A percentile compares a stretch with the other conserved stretches of the same genome.
phyloP scores from a whole-genome alignment of 129 eudicot genomes.

The Flaveria linearis region DNA sequence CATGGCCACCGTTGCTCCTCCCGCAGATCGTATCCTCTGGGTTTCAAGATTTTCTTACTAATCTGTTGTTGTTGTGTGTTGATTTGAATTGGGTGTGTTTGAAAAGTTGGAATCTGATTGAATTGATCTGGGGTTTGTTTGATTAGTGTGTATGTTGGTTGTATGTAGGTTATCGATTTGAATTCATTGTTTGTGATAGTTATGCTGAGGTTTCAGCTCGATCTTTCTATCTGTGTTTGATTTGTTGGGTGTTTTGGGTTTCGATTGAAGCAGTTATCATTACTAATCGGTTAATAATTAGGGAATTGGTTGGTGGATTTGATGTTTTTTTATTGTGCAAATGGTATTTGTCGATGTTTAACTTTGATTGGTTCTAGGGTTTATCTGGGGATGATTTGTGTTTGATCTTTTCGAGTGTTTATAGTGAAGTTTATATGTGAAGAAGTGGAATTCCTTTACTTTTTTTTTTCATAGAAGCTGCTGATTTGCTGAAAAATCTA shows the following conservation, averaged over 20 bases:
- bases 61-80: not conserved
- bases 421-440: not conserved
- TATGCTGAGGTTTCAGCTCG: not conserved
- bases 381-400: not conserved
- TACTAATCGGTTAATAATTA: not conserved
- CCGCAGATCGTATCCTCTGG: conserved; percentile 72
- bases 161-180: not conserved
- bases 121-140: conserved; percentile 8
- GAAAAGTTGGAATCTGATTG: not conserved
- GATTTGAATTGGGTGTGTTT: not conserved
- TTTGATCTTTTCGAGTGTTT: not conserved
- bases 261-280: not conserved
- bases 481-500: conserved; percentile 71
- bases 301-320: not conserved
- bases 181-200: not conserved
- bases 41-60: not conserved
- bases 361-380: not conserved
- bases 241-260: not conserved
- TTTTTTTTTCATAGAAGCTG: conserved; percentile 47
- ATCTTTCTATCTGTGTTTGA: not conserved
- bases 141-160: not conserved
- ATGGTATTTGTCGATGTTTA: not conserved
- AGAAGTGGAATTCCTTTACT: conserved; percentile 35
- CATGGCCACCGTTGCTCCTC: conserved; percentile 71
- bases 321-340: not conserved